phyloP scores from a whole-genome alignment of 2,329 filamentous ascomycete species.

The Aspergillus eucalypticola region DNA sequence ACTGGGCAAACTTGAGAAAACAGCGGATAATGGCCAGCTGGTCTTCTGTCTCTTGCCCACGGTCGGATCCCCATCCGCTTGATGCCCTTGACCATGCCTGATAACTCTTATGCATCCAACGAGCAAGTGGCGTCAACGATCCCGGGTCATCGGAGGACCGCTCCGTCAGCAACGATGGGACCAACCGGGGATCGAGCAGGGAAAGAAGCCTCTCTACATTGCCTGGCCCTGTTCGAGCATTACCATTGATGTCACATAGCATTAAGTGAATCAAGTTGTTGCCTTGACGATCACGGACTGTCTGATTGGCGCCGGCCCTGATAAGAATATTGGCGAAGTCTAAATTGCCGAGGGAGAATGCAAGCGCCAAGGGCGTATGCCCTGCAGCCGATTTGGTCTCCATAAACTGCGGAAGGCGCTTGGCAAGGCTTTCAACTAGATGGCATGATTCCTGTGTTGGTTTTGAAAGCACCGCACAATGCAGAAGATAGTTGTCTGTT shows the following conservation, averaged over 20 bases:
- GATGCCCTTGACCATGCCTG: neutral
- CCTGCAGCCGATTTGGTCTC: constrained; percentile 54
- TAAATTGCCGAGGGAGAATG: constrained; percentile 52
- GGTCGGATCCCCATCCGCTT: neutral
- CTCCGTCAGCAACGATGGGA: constrained; percentile 34
- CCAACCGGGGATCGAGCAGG: constrained; percentile 56
- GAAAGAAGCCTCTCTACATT: constrained; percentile 61
- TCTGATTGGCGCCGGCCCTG: constrained; percentile 68
- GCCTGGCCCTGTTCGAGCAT: constrained; percentile 35
- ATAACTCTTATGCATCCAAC: constrained; percentile 48
- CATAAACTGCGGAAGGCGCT: constrained; percentile 61
- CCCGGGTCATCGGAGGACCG: constrained; percentile 29
- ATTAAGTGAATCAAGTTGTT: constrained; percentile 70
- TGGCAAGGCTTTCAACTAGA: constrained; percentile 66
- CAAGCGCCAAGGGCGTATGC: constrained; percentile 67
- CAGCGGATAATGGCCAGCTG: neutral
- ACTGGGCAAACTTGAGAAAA: constrained; percentile 50
- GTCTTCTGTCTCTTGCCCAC: neutral
- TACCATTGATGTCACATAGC: constrained; percentile 29
- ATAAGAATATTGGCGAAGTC: constrained; percentile 59
- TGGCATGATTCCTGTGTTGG: constrained; percentile 47
- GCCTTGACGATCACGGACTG: constrained; percentile 59
- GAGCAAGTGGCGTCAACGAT: constrained; percentile 55
- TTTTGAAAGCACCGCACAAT: constrained; percentile 61
- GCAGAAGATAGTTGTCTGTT: constrained; percentile 57